A percentile compares a stretch with the other conserved stretches of the same genome.
Evolutionary conservation across 352 stramenopile genomes (phyloP).

Genomic region (Phytophthora podocarpi): DNA sequence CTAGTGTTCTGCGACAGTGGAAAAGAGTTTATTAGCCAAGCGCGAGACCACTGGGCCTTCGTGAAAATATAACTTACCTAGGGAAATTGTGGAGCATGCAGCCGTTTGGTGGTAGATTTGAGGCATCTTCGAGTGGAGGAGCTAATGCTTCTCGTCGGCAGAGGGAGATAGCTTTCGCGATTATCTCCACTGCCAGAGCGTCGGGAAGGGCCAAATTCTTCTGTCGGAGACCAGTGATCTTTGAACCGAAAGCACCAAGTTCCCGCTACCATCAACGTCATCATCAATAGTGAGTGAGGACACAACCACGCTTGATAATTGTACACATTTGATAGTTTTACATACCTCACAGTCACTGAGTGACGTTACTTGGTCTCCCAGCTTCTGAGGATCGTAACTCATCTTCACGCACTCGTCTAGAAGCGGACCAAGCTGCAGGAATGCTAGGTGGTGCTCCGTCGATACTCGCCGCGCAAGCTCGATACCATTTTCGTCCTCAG

Average conservation of each 20-base stretch:
- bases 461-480: conserved; percentile 35
- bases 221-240: conserved; percentile 42
- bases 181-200: conserved; percentile 51
- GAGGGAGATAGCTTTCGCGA: conserved; percentile 39
- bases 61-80: conserved; percentile 24
- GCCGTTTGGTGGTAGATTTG: conserved; percentile 10
- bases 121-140: not conserved
- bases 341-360: conserved; percentile 57
- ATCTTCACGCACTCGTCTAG: conserved; percentile 59
- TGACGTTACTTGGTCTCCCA: conserved; percentile 37
- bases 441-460: conserved; percentile 40
- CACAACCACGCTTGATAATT: not conserved
- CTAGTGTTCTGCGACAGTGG: conserved; percentile 34
- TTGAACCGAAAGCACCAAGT: conserved; percentile 53
- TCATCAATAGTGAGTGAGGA: not conserved
- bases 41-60: too few species aligned
- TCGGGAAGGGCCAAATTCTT: conserved; percentile 59
- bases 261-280: conserved; percentile 42
- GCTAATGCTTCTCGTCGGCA: conserved; percentile 20
- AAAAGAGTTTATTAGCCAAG: not conserved
- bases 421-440: conserved; percentile 49
- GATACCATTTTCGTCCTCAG: conserved; percentile 30
- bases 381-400: conserved; percentile 56
- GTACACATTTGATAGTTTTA: too few species aligned
- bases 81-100: conserved; percentile 70